A percentile compares a stretch with the other conserved stretches of the same genome.
Evolutionary conservation across 495 filamentous ascomycete genomes (phyloP).

Genomic region (Stereocaulon alpinum): DNA sequence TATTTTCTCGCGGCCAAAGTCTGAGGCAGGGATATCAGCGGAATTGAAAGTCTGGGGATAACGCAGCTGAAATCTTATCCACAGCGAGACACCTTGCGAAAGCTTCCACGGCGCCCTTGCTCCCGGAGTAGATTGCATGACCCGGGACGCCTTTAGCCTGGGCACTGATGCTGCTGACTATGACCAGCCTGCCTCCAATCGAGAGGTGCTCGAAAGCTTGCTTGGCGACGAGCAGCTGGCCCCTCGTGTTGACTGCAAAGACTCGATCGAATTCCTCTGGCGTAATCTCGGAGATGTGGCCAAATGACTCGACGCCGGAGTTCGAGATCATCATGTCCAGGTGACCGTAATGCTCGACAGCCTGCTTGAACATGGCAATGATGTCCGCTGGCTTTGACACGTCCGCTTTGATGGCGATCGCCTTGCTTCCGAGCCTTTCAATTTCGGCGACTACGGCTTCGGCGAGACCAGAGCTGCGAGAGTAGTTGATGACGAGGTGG

Average conservation of each 20-base stretch:
- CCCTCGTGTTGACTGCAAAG: conserved; percentile 49
- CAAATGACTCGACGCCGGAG: conserved; percentile 45
- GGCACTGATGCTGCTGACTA: conserved; percentile 36
- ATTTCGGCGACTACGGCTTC: conserved; percentile 46
- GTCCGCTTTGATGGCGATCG: conserved; percentile 42
- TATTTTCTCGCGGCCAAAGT: conserved; percentile 42
- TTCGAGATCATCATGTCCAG: conserved; percentile 42
- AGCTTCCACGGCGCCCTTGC: conserved; percentile 49
- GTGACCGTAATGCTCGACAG: conserved; percentile 32
- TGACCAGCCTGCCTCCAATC: conserved; percentile 28
- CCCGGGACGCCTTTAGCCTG: conserved; percentile 47
- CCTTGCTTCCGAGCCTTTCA: conserved; percentile 32
- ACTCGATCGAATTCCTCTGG: conserved; percentile 44
- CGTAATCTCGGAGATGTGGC: conserved; percentile 35
- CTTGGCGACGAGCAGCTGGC: conserved; percentile 55
- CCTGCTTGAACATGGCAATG: conserved; percentile 34
- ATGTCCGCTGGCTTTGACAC: conserved; percentile 38
- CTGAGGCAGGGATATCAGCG: not conserved
- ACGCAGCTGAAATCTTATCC: not conserved
- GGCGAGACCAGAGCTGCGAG: conserved; percentile 27
- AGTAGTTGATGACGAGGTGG: conserved; percentile 33
- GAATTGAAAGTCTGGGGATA: too few relatives aligned
- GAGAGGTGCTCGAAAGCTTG: conserved; percentile 54
- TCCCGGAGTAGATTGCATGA: conserved; percentile 51
- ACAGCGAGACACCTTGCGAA: conserved; percentile 47